These are phyloP conservation scores for Basidiobolus heterosporus DNA, from an alignment of 371 early-diverging fungal genomes.

Conservation along the genomic window DNA sequence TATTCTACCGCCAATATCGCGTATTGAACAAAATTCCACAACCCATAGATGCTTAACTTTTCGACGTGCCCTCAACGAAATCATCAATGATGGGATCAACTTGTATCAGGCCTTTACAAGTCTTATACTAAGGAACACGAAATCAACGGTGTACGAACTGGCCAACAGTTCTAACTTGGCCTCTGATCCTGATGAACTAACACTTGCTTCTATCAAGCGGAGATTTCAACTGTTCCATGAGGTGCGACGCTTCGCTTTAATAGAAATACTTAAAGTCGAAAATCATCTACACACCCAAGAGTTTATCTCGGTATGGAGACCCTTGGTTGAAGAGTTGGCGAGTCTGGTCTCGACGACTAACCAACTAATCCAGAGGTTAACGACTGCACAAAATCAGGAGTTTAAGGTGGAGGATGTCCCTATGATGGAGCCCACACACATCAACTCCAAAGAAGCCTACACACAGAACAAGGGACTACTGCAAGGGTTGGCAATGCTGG, in stretches of 20 bases:
- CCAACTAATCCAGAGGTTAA: slow-evolving; percentile 15
- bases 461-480: slow-evolving; percentile 9
- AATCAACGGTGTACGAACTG: neutral
- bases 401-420: slow-evolving; percentile 10
- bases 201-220: too few relatives aligned
- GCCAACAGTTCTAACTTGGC: slow-evolving; percentile 1
- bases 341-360: slow-evolving; percentile 2
- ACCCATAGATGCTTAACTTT: slow-evolving; percentile 27
- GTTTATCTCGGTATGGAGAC: slow-evolving; percentile 11
- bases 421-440: slow-evolving; percentile 1
- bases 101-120: slow-evolving; percentile 6
- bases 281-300: neutral
- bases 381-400: slow-evolving; percentile 6
- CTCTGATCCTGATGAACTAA: slow-evolving; percentile 2
- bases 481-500: slow-evolving; percentile 16
- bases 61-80: slow-evolving; percentile 12
- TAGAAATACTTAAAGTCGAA: slow-evolving; percentile 1
- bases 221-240: slow-evolving; percentile 7
- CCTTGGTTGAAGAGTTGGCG: too few relatives aligned
- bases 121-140: slow-evolving; percentile 7
- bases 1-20: slow-evolving; percentile 40
- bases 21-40: slow-evolving; percentile 40
- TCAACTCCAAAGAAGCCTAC: too few relatives aligned
- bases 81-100: neutral
- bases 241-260: slow-evolving; percentile 12